phyloP scores from a whole-genome alignment of 2,329 filamentous ascomycete genomes.

The Macrophomina tecta region DNA sequence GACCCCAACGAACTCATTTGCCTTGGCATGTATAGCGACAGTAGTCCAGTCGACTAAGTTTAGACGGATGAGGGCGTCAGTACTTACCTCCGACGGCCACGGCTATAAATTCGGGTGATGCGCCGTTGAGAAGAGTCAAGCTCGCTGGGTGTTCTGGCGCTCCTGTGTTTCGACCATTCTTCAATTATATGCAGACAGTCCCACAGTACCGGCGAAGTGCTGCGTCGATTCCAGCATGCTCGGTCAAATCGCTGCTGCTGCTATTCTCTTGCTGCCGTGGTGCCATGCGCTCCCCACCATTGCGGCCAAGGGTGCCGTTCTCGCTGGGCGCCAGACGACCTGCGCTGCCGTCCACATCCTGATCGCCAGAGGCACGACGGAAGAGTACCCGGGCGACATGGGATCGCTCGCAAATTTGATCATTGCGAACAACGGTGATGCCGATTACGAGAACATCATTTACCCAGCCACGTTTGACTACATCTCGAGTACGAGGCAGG shows the following conservation, averaged over 20 bases:
- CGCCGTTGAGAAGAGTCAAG: too few species aligned
- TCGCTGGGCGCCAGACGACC: slow-evolving; percentile 21
- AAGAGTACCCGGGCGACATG: slow-evolving; percentile 24
- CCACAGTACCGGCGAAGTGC: background rate
- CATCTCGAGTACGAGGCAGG: slow-evolving; percentile 1
- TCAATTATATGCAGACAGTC: background rate
- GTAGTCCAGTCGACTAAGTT: background rate
- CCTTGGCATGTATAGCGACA: slow-evolving; percentile 10
- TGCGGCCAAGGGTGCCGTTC: background rate
- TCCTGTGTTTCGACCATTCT: too few species aligned
- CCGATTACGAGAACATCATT: slow-evolving; percentile 22
- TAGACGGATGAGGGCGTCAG: background rate
- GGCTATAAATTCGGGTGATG: background rate
- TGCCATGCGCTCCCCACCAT: slow-evolving; percentile 17
- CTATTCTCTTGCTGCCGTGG: slow-evolving; percentile 7
- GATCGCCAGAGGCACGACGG: slow-evolving; percentile 22
- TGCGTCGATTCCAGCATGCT: slow-evolving; percentile 1
- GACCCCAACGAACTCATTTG: background rate
- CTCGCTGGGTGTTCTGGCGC: too few species aligned
- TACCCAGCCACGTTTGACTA: slow-evolving; percentile 17
- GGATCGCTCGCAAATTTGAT: slow-evolving; percentile 20
- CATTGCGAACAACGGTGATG: slow-evolving; percentile 16
- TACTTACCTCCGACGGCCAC: background rate
- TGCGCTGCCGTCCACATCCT: slow-evolving; percentile 15
- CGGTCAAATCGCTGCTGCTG: background rate